Percentiles rank a stretch among this genome's conserved stretches.
phyloP scores from a whole-genome alignment of 2,329 filamentous ascomycete genomes.

The Botrytis byssoidea region DNA sequence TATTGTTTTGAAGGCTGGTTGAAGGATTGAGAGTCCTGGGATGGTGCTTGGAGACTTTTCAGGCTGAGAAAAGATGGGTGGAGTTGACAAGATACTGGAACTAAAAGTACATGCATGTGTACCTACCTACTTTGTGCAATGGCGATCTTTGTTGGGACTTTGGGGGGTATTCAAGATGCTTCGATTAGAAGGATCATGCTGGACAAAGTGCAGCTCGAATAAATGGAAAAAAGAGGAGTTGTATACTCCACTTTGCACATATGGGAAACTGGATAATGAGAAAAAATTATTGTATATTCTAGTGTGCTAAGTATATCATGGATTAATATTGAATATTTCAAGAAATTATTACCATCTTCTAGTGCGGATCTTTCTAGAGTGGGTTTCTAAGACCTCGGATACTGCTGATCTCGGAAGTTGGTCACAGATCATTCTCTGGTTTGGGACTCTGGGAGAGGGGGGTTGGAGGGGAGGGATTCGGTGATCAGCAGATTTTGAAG shows the following conservation, averaged over 20 bases:
- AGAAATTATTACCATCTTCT: background rate
- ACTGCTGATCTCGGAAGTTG: background rate
- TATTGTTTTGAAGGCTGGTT: background rate
- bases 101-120: background rate
- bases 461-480: background rate
- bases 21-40: background rate
- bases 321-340: background rate
- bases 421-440: constrained; percentile 6
- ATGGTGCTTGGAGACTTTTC: background rate
- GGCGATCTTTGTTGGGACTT: background rate
- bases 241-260: background rate
- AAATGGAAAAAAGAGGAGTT: background rate
- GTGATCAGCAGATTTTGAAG: background rate
- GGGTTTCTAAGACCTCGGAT: background rate
- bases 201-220: background rate
- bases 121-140: background rate
- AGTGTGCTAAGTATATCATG: background rate
- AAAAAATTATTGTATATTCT: background rate
- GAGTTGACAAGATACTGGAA: background rate
- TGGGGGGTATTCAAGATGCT: background rate
- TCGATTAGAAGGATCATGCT: background rate
- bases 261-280: background rate
- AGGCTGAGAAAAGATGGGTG: background rate
- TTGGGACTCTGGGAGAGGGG: background rate
- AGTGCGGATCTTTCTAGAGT: background rate